Evolutionary conservation across 345 rosid species (phyloP), one percentile per base, ranked within the genome.

Genomic region (Boechera divaricarpa): DNA sequence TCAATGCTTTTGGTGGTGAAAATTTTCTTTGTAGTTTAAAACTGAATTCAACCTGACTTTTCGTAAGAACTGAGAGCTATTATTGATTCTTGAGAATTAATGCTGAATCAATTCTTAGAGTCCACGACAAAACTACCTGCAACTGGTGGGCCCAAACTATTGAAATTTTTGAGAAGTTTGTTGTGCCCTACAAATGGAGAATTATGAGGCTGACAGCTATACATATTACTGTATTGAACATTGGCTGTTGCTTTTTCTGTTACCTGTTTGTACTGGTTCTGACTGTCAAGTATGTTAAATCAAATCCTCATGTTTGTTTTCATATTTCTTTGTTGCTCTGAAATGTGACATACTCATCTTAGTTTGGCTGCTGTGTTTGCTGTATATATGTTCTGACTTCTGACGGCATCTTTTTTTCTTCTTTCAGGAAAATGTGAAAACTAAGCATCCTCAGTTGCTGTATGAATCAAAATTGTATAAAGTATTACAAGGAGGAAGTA

Each of bases 401-500:
- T 81, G 57, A 73, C 15, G 36, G 63, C 64, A 16, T 45, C n/a
- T 6, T 67, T 62, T 78, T 32, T 47, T 8, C 74, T 35, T 32
- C 73, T 36, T 66, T 45, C 87, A 93, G 99, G 99, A 96, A 86
- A 91, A 80, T 81, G 86, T 86, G 77, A 95, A 95, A 85, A 91
- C 99, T 56, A 92, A 88, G 83, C 98, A 92, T 85, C 98, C 97
- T 31, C 98, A 94, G 75, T 87, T 94, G 86, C 79, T 90, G 45
- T 90, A 92, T 79, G 98, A 94, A 82, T 92, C 98, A 2, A 94
- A 90, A 70, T 79, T 94, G 74, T 94, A 92, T 49, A 89, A 89
- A 77, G 88, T 92, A 41, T 86, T 94, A 33, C 97, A 94, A 70
- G 98, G 98, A 83, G 98, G 98, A 89, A 92, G 98, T 94, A 84